These are phyloP conservation scores for Fusarium nurragi DNA, from an alignment of 2,329 filamentous ascomycete genomes.

Conservation along the genomic window DNA sequence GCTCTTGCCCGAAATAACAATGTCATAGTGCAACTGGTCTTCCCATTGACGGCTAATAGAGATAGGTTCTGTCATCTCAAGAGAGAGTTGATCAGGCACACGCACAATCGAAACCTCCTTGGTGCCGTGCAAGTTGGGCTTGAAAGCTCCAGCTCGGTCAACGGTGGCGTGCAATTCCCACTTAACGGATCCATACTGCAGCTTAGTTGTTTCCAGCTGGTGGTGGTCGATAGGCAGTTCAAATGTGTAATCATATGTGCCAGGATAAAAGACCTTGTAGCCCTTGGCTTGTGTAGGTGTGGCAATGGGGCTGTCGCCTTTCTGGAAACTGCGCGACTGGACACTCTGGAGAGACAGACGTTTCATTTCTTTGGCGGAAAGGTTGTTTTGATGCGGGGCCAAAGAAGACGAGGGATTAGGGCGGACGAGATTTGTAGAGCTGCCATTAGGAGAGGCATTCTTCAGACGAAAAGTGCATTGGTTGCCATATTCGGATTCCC, in stretches of 20 bases:
- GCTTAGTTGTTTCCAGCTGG: conserved; percentile 86
- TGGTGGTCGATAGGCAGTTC: conserved; percentile 90
- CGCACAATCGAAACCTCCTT: conserved; percentile 87
- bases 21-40: conserved; percentile 94
- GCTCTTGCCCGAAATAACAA: conserved; percentile 94
- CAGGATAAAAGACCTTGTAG: conserved; percentile 86
- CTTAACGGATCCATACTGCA: conserved; percentile 85
- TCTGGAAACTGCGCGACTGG: conserved; percentile 85
- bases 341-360: conserved; percentile 81
- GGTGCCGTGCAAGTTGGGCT: conserved; percentile 82
- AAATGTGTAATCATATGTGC: conserved; percentile 74
- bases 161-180: conserved; percentile 89
- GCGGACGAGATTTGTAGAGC: conserved; percentile 47
- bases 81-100: conserved; percentile 84
- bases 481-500: conserved; percentile 71
- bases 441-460: conserved; percentile 49
- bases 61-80: conserved; percentile 92
- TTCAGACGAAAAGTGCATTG: conserved; percentile 66
- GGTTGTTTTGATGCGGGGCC: conserved; percentile 41
- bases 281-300: conserved; percentile 71
- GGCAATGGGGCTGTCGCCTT: conserved; percentile 75
- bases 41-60: conserved; percentile 95
- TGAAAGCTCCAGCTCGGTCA: conserved; percentile 88
- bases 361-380: conserved; percentile 63
- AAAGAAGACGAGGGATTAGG: conserved; percentile 34